Conservation (phyloP, 2,329 filamentous ascomycete genomes). For the Orbilia javanica region DNA sequence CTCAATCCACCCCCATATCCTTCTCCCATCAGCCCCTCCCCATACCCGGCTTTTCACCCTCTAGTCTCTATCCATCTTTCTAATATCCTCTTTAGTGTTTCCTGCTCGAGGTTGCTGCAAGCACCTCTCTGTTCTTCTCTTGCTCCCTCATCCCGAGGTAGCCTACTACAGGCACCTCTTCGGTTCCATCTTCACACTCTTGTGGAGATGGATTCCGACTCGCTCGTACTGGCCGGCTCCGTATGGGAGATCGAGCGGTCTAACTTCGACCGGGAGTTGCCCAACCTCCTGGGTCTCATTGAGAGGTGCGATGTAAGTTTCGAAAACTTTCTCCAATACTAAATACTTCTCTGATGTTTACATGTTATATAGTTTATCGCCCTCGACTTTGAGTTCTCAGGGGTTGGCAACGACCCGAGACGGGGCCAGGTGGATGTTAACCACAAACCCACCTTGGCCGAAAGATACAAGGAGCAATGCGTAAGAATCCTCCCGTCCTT, state of each 20-base stretch:
- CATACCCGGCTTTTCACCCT: background rate
- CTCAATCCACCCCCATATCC: background rate
- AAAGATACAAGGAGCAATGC: slow-evolving; percentile 60
- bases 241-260: slow-evolving; percentile 29
- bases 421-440: slow-evolving; percentile 41
- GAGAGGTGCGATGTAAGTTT: slow-evolving; percentile 36
- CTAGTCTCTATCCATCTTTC: background rate
- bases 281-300: slow-evolving; percentile 35
- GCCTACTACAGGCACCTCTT: background rate
- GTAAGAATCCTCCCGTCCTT: slow-evolving; percentile 6
- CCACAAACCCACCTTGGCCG: slow-evolving; percentile 59
- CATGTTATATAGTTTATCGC: slow-evolving; percentile 51
- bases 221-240: background rate
- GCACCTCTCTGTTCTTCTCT: background rate
- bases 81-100: background rate
- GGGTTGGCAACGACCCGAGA: slow-evolving; percentile 54
- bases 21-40: background rate
- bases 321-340: background rate
- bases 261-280: slow-evolving; percentile 30
- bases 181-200: background rate
- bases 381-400: slow-evolving; percentile 61
- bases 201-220: background rate
- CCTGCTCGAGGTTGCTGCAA: background rate
- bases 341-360: background rate
- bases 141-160: background rate